Evolutionary conservation across 2,329 filamentous ascomycete genomes (phyloP), one percentile per base, ranked within the genome.

Genomic region (Talaromyces amestolkiae): DNA sequence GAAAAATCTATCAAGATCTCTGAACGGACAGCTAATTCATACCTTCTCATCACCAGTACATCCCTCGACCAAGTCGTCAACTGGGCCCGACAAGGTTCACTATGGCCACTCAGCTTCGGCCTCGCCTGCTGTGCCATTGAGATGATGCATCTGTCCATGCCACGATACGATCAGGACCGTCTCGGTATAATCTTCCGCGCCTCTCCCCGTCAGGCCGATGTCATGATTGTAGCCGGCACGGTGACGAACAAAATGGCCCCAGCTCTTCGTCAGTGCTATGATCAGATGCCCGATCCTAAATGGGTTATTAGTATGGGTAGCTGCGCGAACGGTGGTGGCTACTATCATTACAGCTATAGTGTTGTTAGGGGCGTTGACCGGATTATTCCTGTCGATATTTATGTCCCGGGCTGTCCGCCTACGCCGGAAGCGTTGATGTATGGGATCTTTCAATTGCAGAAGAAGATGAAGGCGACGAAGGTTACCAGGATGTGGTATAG

Each of bases 161-260:
- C 92, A 15, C 89, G 92, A 41, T 95, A 96, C 86, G 92, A 96
- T 74, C 91, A 95, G 76, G 92, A 96, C 80, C 87, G 92, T 41
- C 84, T 94, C 66, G 92, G 92, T 69, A 95, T 96, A 76, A 95
- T 96, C 77, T 96, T 95, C 86, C 89, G 92, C 71, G 92, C 91
- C 66, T 94, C 91, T 15, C 92, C 92, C 1, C 89, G 92, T 69
- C 92, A 96, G 79, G 91, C 91, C 67, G 92, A 96, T 78, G 90
- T 96, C 70, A 95, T 96, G 92, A 95, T 96, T 73, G 92, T 96
- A 24, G 92, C 93, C 31, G 93, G 93, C 66, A 97, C 93, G 35
- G 86, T 97, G 68, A 96, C 92, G 72, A 97, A 97, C 85, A 97
- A 97, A 84, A 97, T 97, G 93, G 92, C 92, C 0, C 92, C 93